These are phyloP conservation scores for Fraxinus dipetala DNA, from an alignment of 305 asterid species.

Conservation along the genomic window DNA sequence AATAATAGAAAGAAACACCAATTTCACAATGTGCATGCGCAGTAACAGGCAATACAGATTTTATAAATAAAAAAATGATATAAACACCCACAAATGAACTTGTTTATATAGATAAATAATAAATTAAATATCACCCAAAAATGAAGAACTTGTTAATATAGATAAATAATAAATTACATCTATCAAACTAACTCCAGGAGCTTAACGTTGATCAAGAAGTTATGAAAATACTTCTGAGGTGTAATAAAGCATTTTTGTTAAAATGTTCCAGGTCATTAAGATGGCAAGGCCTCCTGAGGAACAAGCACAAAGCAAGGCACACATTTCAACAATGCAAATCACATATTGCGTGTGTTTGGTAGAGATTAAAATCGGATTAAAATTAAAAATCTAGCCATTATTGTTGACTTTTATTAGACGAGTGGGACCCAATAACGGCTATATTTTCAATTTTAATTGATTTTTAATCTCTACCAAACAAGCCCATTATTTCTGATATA, in stretches of 20 bases:
- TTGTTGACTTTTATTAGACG: no score
- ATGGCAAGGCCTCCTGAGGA: background rate
- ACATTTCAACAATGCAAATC: background rate
- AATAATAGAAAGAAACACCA: background rate
- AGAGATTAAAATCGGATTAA: no score
- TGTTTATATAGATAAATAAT: background rate
- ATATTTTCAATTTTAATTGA: no score
- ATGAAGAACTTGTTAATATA: background rate
- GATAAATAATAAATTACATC: background rate
- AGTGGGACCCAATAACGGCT: no score
- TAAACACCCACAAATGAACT: background rate
- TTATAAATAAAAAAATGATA: background rate
- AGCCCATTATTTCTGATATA: background rate
- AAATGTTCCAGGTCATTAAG: background rate
- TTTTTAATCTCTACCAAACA: no score
- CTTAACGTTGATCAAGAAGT: background rate
- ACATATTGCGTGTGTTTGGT: background rate
- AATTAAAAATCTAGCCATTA: no score
- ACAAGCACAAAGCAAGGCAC: background rate
- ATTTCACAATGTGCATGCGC: background rate
- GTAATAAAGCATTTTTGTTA: background rate
- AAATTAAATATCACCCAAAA: background rate
- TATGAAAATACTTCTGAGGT: background rate
- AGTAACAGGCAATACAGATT: background rate
- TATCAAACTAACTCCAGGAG: background rate